Percentiles rank a stretch among this genome's conserved stretches.
Evolutionary conservation across 305 asterid genomes (phyloP).

Genomic region (Fraxinus angustifolia): DNA sequence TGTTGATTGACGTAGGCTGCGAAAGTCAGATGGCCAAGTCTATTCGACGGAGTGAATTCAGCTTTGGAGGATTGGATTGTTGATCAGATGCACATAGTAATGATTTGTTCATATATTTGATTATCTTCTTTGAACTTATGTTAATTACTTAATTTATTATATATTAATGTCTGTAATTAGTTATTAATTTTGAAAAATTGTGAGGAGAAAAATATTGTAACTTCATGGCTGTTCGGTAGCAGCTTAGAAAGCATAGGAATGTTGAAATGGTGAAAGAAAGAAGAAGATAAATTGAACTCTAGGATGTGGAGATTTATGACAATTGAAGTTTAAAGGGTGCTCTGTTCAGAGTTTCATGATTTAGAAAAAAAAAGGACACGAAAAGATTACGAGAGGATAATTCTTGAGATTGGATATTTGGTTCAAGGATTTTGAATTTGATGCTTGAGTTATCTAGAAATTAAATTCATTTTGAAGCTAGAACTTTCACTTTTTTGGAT

Average conservation of each 20-base stretch:
- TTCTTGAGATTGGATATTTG: neutral
- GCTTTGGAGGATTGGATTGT: slow-evolving; percentile 82
- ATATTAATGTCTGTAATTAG: neutral
- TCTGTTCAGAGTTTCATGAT: neutral
- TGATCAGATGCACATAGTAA: slow-evolving; percentile 88
- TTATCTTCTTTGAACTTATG: neutral
- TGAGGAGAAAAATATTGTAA: neutral
- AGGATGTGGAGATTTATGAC: neutral
- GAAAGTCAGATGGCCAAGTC: slow-evolving; percentile 69
- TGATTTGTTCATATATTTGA: neutral
- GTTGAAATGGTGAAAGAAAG: neutral
- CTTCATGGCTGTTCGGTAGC: neutral
- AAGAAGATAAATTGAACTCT: neutral
- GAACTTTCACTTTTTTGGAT: neutral
- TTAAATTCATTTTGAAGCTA: neutral
- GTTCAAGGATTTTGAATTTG: neutral
- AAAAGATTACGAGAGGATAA: neutral
- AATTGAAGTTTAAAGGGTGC: neutral
- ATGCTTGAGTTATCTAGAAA: neutral
- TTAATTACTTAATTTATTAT: neutral
- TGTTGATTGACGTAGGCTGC: neutral
- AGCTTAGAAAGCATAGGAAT: neutral
- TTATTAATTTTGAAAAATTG: neutral
- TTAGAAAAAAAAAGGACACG: neutral
- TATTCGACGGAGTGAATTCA: slow-evolving; percentile 66